phyloP scores from a whole-genome alignment of 441 rosid species.

The Aquilaria agallochum region DNA sequence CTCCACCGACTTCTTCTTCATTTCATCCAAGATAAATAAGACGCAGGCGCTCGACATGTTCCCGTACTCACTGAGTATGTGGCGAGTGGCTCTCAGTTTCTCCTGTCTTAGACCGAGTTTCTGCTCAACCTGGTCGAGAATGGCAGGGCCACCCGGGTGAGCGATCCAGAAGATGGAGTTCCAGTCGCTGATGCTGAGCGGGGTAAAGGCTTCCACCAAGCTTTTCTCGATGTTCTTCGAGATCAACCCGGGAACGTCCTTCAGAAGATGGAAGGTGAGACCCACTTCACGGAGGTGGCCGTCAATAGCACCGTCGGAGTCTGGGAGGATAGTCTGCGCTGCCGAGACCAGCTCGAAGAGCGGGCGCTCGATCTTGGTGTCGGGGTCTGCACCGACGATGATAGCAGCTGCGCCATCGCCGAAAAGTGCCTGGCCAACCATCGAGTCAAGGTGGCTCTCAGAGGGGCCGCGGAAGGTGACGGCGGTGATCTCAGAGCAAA shows the following conservation, averaged over 20 bases:
- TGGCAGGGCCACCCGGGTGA: conserved; percentile 40
- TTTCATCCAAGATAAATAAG: conserved; percentile 33
- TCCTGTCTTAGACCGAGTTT: conserved; percentile 27
- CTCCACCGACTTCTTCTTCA: conserved; percentile 26
- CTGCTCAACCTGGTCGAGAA: conserved; percentile 32
- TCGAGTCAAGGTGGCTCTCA: conserved; percentile 41
- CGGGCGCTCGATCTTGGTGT: conserved; percentile 34
- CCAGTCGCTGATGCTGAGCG: conserved; percentile 34
- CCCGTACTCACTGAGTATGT: conserved; percentile 36
- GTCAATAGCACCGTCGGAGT: conserved; percentile 45
- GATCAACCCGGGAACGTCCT: conserved; percentile 46
- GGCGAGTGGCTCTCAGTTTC: conserved; percentile 29
- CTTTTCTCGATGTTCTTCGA: conserved; percentile 48
- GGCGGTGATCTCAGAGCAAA: conserved; percentile 48
- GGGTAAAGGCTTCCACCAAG: conserved; percentile 33
- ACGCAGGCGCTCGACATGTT: conserved; percentile 46
- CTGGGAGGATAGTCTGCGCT: conserved; percentile 45
- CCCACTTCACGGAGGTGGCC: conserved; percentile 56
- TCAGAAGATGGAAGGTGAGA: conserved; percentile 39
- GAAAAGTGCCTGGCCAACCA: conserved; percentile 53
- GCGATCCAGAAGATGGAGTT: conserved; percentile 40
- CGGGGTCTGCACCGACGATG: conserved; percentile 49
- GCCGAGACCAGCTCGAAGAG: conserved; percentile 38
- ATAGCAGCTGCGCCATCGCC: conserved; percentile 51
- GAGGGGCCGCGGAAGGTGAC: conserved; percentile 51